Conservation (phyloP, 495 filamentous ascomycete genomes). For the Neurospora pannonica region DNA sequence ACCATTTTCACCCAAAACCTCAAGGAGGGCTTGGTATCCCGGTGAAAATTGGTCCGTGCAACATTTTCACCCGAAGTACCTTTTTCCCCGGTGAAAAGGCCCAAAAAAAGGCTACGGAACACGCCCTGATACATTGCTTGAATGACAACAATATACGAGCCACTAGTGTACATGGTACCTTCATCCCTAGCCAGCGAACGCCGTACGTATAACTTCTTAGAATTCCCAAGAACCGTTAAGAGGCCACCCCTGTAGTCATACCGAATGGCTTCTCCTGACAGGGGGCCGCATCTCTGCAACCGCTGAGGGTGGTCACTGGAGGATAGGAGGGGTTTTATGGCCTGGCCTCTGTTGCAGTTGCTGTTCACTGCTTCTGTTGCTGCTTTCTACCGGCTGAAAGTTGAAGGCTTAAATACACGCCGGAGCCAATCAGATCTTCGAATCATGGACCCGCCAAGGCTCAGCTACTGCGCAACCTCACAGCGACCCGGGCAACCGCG, state of each 20-base stretch:
- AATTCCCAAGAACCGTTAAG: not conserved
- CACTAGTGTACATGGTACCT: not conserved
- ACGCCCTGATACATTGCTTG: not conserved
- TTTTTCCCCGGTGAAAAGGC: no score
- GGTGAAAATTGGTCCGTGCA: not conserved
- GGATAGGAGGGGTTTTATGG: not conserved
- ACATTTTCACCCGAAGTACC: not conserved
- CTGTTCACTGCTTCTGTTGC: not conserved
- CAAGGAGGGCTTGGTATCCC: not conserved
- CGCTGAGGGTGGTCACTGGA: not conserved
- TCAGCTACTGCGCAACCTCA: not conserved
- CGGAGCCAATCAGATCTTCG: not conserved
- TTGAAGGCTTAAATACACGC: not conserved
- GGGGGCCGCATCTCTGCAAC: not conserved
- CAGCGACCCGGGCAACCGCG: not conserved
- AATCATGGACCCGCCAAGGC: not conserved
- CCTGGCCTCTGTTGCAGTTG: not conserved
- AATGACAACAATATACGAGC: not conserved
- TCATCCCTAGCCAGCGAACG: not conserved
- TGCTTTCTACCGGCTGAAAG: not conserved
- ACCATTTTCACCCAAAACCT: no score
- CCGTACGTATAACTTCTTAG: not conserved
- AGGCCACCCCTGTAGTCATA: not conserved
- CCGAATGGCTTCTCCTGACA: not conserved
- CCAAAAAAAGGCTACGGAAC: no score